phyloP scores from a whole-genome alignment of 1,284 basidiomycete species.

The Pterula multifida region DNA sequence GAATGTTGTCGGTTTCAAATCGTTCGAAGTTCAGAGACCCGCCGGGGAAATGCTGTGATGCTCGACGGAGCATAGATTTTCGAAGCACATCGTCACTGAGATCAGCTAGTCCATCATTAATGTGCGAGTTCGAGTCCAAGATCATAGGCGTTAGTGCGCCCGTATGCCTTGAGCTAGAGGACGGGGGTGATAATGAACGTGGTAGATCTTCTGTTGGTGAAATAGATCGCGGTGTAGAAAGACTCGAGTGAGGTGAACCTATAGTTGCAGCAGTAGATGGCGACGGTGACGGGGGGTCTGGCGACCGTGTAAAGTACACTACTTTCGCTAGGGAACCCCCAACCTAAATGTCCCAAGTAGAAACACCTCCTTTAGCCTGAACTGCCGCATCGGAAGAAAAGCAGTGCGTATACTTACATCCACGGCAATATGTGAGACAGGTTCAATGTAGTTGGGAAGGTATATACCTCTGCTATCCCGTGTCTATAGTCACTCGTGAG shows the following conservation, averaged over 20 bases:
- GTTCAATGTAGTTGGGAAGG: slow-evolving; percentile 91
- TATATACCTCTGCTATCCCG: slow-evolving; percentile 91
- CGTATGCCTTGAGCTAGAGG: slow-evolving; percentile 33
- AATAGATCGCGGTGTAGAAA: slow-evolving; percentile 36
- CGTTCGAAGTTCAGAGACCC: slow-evolving; percentile 97
- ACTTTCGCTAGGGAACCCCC: slow-evolving; percentile 97
- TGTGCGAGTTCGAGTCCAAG: slow-evolving; percentile 35
- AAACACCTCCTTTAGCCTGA: not conserved
- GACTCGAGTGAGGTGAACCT: slow-evolving; percentile 31
- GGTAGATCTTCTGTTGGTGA: slow-evolving; percentile 30
- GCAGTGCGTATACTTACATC: slow-evolving; percentile 55
- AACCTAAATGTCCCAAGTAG: slow-evolving; percentile 40
- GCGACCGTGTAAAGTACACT: slow-evolving; percentile 93
- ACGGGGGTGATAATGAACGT: slow-evolving; percentile 21
- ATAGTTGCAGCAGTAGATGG: slow-evolving; percentile 49
- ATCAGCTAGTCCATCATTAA: slow-evolving; percentile 22
- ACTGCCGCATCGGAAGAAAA: slow-evolving; percentile 1
- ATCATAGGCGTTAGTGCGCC: slow-evolving; percentile 78
- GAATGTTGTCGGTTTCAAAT: slow-evolving; percentile 89
- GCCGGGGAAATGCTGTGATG: slow-evolving; percentile 81
- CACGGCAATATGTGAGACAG: slow-evolving; percentile 91
- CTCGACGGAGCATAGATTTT: slow-evolving; percentile 57
- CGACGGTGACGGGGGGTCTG: slow-evolving; percentile 66
- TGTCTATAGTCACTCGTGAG: slow-evolving; percentile 38
- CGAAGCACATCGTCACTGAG: slow-evolving; percentile 42